Conservation (phyloP, 2,329 filamentous ascomycete species). For the Magnaporthiopsis poae region DNA sequence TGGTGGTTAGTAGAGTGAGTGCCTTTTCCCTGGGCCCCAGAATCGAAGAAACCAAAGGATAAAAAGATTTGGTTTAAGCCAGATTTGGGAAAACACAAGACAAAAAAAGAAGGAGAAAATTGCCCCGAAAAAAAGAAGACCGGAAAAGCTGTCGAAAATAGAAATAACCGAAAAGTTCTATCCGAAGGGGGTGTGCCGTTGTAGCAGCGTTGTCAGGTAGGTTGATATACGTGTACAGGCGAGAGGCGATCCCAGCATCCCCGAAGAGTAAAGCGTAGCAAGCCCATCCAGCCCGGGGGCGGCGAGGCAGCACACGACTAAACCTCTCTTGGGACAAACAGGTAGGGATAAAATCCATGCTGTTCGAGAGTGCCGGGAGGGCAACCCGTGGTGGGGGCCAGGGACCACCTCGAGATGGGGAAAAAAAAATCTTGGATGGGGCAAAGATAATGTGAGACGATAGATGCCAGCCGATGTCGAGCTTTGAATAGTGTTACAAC, state of each 20-base stretch:
- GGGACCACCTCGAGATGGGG: not conserved
- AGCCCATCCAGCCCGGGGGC: not conserved
- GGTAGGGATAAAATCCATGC: too few species aligned
- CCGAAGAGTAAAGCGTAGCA: not conserved
- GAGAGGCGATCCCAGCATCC: not conserved
- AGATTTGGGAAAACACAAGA: not conserved
- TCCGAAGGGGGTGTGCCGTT: conserved; percentile 1
- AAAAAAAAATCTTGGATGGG: not conserved
- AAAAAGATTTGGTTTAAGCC: not conserved
- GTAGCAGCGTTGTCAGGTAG: conserved; percentile 1
- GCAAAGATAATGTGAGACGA: not conserved
- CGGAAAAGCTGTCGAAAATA: not conserved
- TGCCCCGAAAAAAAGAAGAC: not conserved
- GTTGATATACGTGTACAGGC: conserved; percentile 5
- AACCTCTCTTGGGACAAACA: not conserved
- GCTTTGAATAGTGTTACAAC: conserved; percentile 8
- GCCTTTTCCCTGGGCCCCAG: too few species aligned
- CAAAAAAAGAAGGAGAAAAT: not conserved
- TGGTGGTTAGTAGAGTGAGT: too few species aligned
- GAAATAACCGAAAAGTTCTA: conserved; percentile 1
- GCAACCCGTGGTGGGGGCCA: not conserved
- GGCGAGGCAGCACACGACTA: not conserved
- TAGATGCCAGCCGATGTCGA: conserved; percentile 1
- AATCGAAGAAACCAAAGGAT: not conserved
- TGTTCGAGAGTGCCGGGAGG: not conserved